A percentile compares a stretch with the other conserved stretches of the same genome.
Conservation (phyloP, 1,139 yeast genomes). For the Magnusiomyces paraingens region DNA sequence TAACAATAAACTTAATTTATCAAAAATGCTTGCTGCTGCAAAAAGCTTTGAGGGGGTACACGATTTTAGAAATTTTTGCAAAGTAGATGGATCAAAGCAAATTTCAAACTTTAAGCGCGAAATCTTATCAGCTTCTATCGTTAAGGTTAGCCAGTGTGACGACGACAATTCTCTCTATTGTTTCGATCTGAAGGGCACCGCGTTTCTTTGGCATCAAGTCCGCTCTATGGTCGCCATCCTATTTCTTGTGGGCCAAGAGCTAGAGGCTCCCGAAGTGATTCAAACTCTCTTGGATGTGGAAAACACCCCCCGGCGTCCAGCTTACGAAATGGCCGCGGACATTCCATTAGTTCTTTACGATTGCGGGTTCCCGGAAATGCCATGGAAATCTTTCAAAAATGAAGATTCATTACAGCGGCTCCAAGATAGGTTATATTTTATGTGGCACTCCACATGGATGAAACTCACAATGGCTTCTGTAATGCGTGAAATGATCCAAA, state of each 20-base stretch:
- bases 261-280: conserved; percentile 57
- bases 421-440: conserved; percentile 23
- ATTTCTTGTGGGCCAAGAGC: conserved; percentile 70
- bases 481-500: conserved; percentile 25
- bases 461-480: conserved; percentile 32
- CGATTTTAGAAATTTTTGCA: conserved; percentile 92
- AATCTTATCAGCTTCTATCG: conserved; percentile 35
- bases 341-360: conserved; percentile 85
- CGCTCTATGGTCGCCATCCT: conserved; percentile 88
- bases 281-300: conserved; percentile 52
- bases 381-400: conserved; percentile 45
- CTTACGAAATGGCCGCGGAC: conserved; percentile 86
- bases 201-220: conserved; percentile 97
- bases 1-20: conserved; percentile 48
- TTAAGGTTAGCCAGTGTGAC: conserved; percentile 15
- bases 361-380: conserved; percentile 62
- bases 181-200: conserved; percentile 78
- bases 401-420: conserved; percentile 19
- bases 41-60: conserved; percentile 60
- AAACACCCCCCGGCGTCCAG: conserved; percentile 62
- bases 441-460: conserved; percentile 33
- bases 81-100: conserved; percentile 89
- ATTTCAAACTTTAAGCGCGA: conserved; percentile 65
- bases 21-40: conserved; percentile 67
- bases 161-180: conserved; percentile 38